phyloP scores from a whole-genome alignment of 2,329 filamentous ascomycete genomes.

The Epichloe coenophiala region DNA sequence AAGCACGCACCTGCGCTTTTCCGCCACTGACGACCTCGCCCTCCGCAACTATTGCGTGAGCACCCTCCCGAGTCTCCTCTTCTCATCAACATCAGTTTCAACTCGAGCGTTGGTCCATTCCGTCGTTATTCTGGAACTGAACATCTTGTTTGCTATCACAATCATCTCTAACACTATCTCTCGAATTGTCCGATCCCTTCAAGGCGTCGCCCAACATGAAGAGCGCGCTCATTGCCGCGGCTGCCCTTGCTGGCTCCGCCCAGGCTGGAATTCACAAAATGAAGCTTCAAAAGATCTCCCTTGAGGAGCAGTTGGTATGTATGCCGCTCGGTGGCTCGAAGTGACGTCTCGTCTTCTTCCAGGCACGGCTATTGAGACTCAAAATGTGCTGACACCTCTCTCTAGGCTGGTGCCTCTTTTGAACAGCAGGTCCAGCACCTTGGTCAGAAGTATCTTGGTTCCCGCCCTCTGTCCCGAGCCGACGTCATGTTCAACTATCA shows the following conservation, averaged over 20 bases:
- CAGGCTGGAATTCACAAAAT: conserved; percentile 86
- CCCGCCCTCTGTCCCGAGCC: conserved; percentile 51
- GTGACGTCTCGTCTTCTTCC: not conserved
- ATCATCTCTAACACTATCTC: not conserved
- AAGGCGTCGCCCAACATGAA: conserved; percentile 54
- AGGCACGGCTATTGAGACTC: not conserved
- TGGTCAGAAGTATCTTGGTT: conserved; percentile 91
- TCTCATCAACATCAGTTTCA: not conserved
- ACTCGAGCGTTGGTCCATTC: not conserved
- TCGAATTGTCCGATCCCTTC: not conserved
- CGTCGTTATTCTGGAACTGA: not conserved
- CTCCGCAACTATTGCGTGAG: not conserved
- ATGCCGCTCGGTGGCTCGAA: not conserved
- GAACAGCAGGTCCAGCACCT: conserved; percentile 70
- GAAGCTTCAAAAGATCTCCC: conserved; percentile 92
- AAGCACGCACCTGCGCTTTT: too few relatives aligned
- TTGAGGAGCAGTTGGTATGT: conserved; percentile 83
- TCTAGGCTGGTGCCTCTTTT: conserved; percentile 62
- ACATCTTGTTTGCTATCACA: not conserved
- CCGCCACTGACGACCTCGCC: not conserved
- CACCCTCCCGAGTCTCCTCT: not conserved
- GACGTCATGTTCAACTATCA: conserved; percentile 71
- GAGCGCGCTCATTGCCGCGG: conserved; percentile 65
- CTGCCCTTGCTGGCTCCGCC: conserved; percentile 68
- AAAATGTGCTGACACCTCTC: conserved; percentile 1